Base-by-base conservation (phyloP, 352 stramenopile species). In the Globisporangium megalacanthum region DNA sequence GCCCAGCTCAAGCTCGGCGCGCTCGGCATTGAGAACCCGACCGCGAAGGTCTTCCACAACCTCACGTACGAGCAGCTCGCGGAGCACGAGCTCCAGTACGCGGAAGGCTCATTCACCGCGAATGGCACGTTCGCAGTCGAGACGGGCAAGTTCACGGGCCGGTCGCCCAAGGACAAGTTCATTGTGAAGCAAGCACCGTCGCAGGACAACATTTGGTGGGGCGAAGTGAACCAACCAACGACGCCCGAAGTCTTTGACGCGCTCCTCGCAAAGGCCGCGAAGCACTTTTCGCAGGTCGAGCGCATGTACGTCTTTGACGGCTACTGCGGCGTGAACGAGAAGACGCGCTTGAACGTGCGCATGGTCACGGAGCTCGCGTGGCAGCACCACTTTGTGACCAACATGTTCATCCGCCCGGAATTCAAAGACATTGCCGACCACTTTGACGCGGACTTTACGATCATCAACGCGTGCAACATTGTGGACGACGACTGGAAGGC, bases 81-180 rank as follows among this genome's bases (percentile, higher is more conserved):
- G 4, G 25, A 29, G 25, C 25, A 29, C 25, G 25, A 29, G 25
- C 25, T 29, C 25, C 25, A 29, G 25, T 29, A 29, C 25, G 25
- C 25, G 4, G 25, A 29, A 29, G 25, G 25, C 25, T 29, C 25
- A 4, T 29, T 29, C 25, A 29, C 25, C 25, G 25, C 25, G 25
- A 29, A 29, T 29, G 25, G 25, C 25, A 29, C 95, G 51, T 98
- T 98, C 72, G 89, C 87, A 31, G 96, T 99, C 50, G 96, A 99
- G 72, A 99, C 97, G 52, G 96, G 97, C 61, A 98, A 98, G 72
- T 99, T 98, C 79, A 99, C 97, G 19, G 97, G 97, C 61, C 92
- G 96, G 53, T 98, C 93, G 66, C 97, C 97, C 54, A 98, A 98
- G 80, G 96, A 99, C 83, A 99, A 98, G 79, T 99, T 91, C 79